Evolutionary conservation across 164 flowering plant genomes (phyloP).

Genomic region (Magnolia kwangsiensis): DNA sequence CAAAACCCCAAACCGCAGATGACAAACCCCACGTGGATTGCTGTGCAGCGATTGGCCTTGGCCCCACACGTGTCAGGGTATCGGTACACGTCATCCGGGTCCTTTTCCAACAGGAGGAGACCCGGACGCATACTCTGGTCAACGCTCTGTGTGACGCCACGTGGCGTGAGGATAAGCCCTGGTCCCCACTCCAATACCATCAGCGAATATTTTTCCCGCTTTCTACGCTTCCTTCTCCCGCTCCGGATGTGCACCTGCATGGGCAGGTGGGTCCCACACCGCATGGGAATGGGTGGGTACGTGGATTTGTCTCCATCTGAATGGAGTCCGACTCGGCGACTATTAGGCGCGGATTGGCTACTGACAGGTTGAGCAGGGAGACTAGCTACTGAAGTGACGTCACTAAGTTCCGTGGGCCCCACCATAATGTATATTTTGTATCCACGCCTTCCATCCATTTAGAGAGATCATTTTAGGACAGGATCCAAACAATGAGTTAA

Average conservation of each 20-base stretch:
- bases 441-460: too few species aligned
- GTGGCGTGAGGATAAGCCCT: slow-evolving; percentile 3
- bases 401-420: too few species aligned
- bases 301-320: neutral
- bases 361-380: too few species aligned
- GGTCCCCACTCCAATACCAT: neutral
- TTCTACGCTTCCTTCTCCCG: neutral
- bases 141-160: slow-evolving; percentile 9
- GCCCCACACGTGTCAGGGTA: neutral
- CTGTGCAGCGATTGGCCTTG: slow-evolving; percentile 14
- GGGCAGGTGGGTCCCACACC: neutral
- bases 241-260: neutral
- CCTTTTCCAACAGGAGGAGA: neutral
- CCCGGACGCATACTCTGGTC: slow-evolving; percentile 12
- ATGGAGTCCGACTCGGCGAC: neutral
- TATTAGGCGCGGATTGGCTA: too few species aligned
- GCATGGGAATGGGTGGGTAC: neutral
- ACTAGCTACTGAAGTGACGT: too few species aligned
- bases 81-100: slow-evolving; percentile 3
- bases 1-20: slow-evolving; percentile 4
- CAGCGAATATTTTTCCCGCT: neutral
- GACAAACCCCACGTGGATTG: slow-evolving; percentile 29
- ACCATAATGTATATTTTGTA: too few species aligned
- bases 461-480: too few species aligned
- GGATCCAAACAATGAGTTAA: too few species aligned